These are phyloP conservation scores for Salix brachista DNA, from an alignment of 345 rosid species.

Conservation along the genomic window DNA sequence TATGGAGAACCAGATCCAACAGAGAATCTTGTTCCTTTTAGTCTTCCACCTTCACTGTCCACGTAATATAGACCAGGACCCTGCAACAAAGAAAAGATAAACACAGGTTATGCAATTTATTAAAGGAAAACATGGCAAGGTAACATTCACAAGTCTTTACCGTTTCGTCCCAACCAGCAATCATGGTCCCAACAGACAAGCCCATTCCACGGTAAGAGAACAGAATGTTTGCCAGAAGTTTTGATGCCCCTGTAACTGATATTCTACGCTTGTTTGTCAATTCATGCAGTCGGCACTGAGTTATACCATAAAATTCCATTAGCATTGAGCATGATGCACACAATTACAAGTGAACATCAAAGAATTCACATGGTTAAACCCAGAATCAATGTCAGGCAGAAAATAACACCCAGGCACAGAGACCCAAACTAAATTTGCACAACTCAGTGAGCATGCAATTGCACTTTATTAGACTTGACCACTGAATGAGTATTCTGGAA, in stretches of 20 bases:
- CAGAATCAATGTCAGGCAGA: background rate
- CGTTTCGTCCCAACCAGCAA: slow-evolving; percentile 99
- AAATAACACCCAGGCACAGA: background rate
- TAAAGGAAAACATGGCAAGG: background rate
- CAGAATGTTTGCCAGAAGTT: slow-evolving; percentile 94
- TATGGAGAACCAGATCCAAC: slow-evolving; percentile 99
- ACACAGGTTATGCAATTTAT: background rate
- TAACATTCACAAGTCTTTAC: slow-evolving; percentile 31
- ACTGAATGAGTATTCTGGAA: background rate
- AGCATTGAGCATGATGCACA: slow-evolving; percentile 18
- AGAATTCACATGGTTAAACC: background rate
- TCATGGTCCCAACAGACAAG: slow-evolving; percentile 96
- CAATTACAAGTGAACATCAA: background rate
- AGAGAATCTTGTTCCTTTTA: slow-evolving; percentile 92
- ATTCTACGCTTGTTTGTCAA: slow-evolving; percentile 97
- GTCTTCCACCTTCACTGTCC: slow-evolving; percentile 98
- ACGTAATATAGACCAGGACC: slow-evolving; percentile 98
- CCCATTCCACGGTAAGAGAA: slow-evolving; percentile 99
- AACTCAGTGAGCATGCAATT: background rate
- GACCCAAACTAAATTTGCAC: background rate
- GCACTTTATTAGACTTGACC: background rate
- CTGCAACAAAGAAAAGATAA: slow-evolving; percentile 32
- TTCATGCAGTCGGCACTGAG: slow-evolving; percentile 93
- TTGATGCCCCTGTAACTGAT: slow-evolving; percentile 97
- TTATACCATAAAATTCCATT: slow-evolving; percentile 12